A percentile compares a stretch with the other conserved stretches of the same genome.
phyloP scores from a whole-genome alignment of 768 basidiomycete species.

The Suillus spraguei region DNA sequence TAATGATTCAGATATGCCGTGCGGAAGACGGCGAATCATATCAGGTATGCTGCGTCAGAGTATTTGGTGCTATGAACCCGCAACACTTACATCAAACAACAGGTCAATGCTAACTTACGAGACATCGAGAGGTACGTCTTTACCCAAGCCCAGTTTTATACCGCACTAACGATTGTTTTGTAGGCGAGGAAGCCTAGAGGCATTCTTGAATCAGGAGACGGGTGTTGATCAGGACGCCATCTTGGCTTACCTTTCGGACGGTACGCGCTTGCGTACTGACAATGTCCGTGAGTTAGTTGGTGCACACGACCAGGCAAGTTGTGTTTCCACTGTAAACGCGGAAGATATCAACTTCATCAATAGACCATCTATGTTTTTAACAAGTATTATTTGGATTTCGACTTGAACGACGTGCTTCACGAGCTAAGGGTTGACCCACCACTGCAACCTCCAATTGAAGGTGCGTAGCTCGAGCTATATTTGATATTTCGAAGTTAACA shows the following conservation, averaged over 20 bases:
- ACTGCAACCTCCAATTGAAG: conserved; percentile 72
- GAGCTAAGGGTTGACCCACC: conserved; percentile 62
- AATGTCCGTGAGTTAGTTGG: conserved; percentile 80
- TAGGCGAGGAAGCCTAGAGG: conserved; percentile 70
- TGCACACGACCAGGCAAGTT: conserved; percentile 69
- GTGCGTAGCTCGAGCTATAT: conserved; percentile 37
- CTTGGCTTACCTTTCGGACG: conserved; percentile 80
- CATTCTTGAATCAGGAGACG: conserved; percentile 70
- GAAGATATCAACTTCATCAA: conserved; percentile 18
- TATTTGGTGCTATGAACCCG: neutral
- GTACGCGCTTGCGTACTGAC: conserved; percentile 66
- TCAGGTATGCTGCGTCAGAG: conserved; percentile 42
- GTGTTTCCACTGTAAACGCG: neutral
- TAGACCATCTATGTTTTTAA: conserved; percentile 85
- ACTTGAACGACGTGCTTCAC: conserved; percentile 64
- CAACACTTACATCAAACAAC: conserved; percentile 7
- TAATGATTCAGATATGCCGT: conserved; percentile 66
- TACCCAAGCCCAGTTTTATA: conserved; percentile 9
- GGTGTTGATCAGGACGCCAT: conserved; percentile 70
- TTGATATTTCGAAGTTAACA: conserved; percentile 7
- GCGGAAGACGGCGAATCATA: conserved; percentile 66
- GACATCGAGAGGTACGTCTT: conserved; percentile 71
- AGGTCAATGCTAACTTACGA: conserved; percentile 66
- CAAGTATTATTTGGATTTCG: conserved; percentile 74
- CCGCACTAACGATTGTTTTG: conserved; percentile 5